phyloP scores from a whole-genome alignment of 2,329 filamentous ascomycete genomes.

The Berkeleyomyces rouxiae region DNA sequence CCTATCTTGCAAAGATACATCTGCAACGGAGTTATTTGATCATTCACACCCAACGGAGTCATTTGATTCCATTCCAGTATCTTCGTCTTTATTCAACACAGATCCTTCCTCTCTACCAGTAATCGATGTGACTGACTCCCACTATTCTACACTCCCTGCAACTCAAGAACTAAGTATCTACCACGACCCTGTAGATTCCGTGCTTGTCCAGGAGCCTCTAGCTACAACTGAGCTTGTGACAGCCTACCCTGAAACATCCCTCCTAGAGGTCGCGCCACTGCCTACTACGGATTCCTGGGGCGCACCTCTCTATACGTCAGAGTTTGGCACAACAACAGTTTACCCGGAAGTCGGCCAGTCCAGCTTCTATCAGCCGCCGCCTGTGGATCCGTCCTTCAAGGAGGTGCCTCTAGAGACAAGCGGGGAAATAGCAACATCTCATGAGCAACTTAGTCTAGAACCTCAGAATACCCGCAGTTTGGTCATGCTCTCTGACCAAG shows the following conservation, averaged over 20 bases:
- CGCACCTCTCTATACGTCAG: not conserved
- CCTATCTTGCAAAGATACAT: too few species aligned
- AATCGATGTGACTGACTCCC: not conserved
- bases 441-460: not conserved
- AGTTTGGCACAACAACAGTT: not conserved
- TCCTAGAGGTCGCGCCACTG: not conserved
- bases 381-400: not conserved
- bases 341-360: not conserved
- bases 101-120: not conserved
- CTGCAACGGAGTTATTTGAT: not conserved
- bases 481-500: not conserved
- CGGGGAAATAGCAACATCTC: not conserved
- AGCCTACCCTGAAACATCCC: not conserved
- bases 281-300: conserved; percentile 1
- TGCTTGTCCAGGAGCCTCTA: not conserved
- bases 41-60: not conserved
- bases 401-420: not conserved
- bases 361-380: not conserved
- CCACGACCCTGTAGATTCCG: not conserved
- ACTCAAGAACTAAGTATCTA: not conserved
- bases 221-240: not conserved
- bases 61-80: not conserved
- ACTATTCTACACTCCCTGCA: not conserved
- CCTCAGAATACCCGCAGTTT: not conserved
- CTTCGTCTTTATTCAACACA: not conserved